Evolutionary conservation across 1,284 basidiomycete genomes (phyloP), one percentile per base, ranked within the genome.

Genomic region (Somion occarium): DNA sequence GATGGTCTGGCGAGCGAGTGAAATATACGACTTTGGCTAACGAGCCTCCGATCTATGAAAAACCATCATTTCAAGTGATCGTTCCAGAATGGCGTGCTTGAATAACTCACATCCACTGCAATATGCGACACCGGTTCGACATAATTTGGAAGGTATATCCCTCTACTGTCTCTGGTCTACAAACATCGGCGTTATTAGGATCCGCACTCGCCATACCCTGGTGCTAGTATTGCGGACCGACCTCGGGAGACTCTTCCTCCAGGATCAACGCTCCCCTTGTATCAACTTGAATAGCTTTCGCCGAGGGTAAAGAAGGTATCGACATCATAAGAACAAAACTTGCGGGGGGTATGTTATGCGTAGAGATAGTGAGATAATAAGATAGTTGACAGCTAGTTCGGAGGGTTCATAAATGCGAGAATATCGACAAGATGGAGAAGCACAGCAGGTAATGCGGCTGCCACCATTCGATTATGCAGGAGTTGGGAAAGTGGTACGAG

Each of bases 1-100:
- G 84, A 2, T 85, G 87, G 50, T 91, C 85, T 5, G 87, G 83
- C 15, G 92, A 93, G 39, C 94, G 87, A 49, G 93, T 97, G 69
- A 99, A 99, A 73, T 98, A 99, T 61, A 98, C 93, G 51, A 99
- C 92, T 70, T 99, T 99, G 55, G 96, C 96, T 12, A 99, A 75
- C 3, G 95, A 98, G 30, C 96, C 96, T 37, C 97, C 96, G 63
- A 99, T 88, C 93, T 97, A 49, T 23, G 24, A 27, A 45, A 48
- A 20, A n/a, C 18, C 15, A 11, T 5, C 47, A 49, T 37, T 25
- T 38, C 38, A 39, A 24, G 7, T 20, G 20, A 13, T 12, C 30
- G 22, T 24, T 20, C 22, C n/a, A 26, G 7, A 34, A 44, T 30
- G 27, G 26, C 27, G 38, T 25, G 20, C 45, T 43, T 27, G 41